Evolutionary conservation across 2,329 filamentous ascomycete genomes (phyloP).

Genomic region (Coleophoma cylindrospora): DNA sequence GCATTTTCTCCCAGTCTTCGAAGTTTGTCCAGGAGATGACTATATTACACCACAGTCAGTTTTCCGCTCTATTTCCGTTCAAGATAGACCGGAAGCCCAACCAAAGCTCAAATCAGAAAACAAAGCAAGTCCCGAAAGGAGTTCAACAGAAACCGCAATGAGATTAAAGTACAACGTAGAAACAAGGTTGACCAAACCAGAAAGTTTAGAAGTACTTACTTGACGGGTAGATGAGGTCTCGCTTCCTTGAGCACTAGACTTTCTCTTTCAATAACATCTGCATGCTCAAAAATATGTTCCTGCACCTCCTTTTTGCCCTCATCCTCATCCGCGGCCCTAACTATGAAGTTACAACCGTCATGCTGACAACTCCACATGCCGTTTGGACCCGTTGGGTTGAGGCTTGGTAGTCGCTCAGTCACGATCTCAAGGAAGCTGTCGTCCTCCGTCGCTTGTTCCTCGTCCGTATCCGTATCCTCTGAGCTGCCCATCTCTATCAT

Average conservation of each 20-base stretch:
- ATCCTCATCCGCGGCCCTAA: constrained; percentile 55
- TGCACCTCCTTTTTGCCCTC: constrained; percentile 51
- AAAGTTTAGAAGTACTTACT: constrained; percentile 41
- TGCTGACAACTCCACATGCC: constrained; percentile 64
- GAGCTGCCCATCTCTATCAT: background rate
- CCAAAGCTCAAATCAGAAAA: background rate
- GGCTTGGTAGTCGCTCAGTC: constrained; percentile 39
- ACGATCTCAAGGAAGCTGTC: constrained; percentile 2
- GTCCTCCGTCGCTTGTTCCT: background rate
- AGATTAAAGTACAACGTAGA: background rate
- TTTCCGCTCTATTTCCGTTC: no score
- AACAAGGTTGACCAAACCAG: background rate
- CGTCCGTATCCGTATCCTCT: background rate
- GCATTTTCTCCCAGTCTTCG: constrained; percentile 38
- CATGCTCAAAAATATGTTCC: constrained; percentile 57
- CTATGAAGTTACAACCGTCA: constrained; percentile 57
- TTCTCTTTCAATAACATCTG: constrained; percentile 18
- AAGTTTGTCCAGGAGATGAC: constrained; percentile 52
- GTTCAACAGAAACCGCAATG: background rate
- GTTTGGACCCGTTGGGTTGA: constrained; percentile 47
- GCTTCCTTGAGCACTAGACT: background rate
- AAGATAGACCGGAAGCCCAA: background rate
- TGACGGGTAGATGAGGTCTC: constrained; percentile 48
- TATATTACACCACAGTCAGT: constrained; percentile 17
- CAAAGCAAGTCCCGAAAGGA: background rate